Evolutionary conservation across 768 basidiomycete genomes (phyloP).

Genomic region (Amanita fuliginea): DNA sequence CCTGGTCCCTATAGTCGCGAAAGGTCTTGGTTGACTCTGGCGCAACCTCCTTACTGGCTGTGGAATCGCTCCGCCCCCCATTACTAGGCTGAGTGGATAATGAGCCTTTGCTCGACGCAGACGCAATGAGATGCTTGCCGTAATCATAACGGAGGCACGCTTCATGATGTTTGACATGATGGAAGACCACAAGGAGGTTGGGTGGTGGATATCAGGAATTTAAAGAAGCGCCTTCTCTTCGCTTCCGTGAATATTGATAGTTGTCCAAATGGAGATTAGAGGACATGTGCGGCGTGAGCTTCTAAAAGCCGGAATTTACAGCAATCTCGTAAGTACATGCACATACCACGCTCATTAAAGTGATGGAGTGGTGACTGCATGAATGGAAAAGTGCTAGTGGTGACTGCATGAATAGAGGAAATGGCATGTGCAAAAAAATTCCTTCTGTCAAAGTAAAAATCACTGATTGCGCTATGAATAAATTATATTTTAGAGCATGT

Average conservation of each 20-base stretch:
- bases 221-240: neutral
- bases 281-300: neutral
- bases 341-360: neutral
- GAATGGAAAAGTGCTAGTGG: too few relatives aligned
- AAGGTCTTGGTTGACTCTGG: constrained; percentile 17
- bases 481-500: neutral
- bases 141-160: neutral
- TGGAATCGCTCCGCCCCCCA: neutral
- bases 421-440: neutral
- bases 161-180: neutral
- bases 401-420: too few relatives aligned
- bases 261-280: neutral
- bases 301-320: neutral
- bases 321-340: neutral
- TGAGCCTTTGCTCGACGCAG: neutral
- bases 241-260: neutral
- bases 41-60: neutral
- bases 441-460: neutral
- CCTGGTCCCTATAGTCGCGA: constrained; percentile 33
- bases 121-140: neutral
- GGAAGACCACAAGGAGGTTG: neutral
- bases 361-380: too few relatives aligned
- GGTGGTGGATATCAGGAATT: neutral
- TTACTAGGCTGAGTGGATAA: neutral
- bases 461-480: neutral